Conservation (phyloP, 768 basidiomycete species). For the Pholiota conissans region DNA sequence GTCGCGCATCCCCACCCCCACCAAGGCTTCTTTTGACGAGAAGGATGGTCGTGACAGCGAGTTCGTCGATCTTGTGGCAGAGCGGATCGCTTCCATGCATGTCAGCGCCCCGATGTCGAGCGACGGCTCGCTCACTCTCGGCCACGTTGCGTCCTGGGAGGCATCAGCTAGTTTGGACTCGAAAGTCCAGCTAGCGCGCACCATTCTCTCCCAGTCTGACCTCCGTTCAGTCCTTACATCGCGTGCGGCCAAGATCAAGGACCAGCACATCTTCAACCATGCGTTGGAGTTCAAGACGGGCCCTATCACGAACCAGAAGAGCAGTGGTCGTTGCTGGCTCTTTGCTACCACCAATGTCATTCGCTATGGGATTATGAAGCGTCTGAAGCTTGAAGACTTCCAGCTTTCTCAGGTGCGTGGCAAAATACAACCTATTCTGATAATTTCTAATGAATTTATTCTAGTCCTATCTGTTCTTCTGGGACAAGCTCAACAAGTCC, state of each 20-base stretch:
- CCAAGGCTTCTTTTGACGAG: conserved; percentile 28
- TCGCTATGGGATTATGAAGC: conserved; percentile 82
- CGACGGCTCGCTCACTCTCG: conserved; percentile 60
- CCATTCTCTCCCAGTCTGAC: conserved; percentile 69
- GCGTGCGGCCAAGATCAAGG: conserved; percentile 59
- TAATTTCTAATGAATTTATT: conserved; percentile 2
- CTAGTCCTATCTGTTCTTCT: conserved; percentile 91
- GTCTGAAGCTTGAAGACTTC: conserved; percentile 83
- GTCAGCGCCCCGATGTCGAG: conserved; percentile 44
- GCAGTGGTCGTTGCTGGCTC: conserved; percentile 92
- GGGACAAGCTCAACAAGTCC: conserved; percentile 92
- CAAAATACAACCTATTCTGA: neutral
- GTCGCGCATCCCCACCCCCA: conserved; percentile 26
- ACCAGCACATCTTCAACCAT: conserved; percentile 82
- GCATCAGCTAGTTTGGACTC: conserved; percentile 48
- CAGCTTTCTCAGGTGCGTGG: conserved; percentile 79
- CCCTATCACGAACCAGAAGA: conserved; percentile 86
- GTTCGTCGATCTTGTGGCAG: conserved; percentile 21
- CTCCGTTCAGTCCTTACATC: conserved; percentile 63
- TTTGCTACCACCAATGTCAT: conserved; percentile 91
- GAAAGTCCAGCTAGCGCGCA: conserved; percentile 73
- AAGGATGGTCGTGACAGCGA: conserved; percentile 20
- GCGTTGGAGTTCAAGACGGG: conserved; percentile 78
- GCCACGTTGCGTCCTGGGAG: conserved; percentile 72
- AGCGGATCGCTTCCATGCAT: conserved; percentile 32